Conservation (phyloP, 345 rosid genomes). For the Fremontodendron californicum region DNA sequence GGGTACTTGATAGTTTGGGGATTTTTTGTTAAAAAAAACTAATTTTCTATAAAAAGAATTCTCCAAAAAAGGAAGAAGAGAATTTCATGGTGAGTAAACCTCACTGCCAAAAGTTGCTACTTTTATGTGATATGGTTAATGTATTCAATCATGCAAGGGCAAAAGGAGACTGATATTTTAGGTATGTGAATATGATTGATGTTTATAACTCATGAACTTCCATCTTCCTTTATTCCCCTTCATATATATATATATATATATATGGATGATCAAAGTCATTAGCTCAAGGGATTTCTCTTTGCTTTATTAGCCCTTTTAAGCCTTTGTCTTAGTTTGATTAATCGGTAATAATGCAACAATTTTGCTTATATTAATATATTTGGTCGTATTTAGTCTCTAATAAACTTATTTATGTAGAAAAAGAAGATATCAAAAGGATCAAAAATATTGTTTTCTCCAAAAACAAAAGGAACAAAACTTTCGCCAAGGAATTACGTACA, state of each 20-base stretch:
- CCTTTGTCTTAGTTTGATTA: not conserved
- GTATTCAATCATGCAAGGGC: slow-evolving; percentile 24
- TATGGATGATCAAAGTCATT: slow-evolving; percentile 4
- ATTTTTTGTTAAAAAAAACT: not conserved
- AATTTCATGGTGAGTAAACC: slow-evolving; percentile 20
- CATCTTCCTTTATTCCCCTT: slow-evolving; percentile 3
- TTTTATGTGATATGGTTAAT: slow-evolving; percentile 18
- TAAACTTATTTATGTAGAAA: not conserved
- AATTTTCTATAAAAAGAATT: not conserved
- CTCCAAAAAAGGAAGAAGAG: not conserved
- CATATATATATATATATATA: too few relatives aligned
- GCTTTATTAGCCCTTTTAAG: not conserved
- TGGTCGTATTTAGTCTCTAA: not conserved
- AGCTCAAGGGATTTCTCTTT: not conserved
- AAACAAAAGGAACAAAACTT: not conserved
- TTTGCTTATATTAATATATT: not conserved
- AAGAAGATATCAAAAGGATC: not conserved
- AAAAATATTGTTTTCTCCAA: not conserved
- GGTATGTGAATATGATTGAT: slow-evolving; percentile 28
- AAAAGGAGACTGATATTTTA: slow-evolving; percentile 20
- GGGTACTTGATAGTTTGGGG: not conserved
- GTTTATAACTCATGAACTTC: slow-evolving; percentile 8
- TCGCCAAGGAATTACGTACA: not conserved
- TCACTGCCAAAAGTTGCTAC: slow-evolving; percentile 10
- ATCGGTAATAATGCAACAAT: not conserved